phyloP scores from a whole-genome alignment of 306 rosid genomes.

The Sesbania bispinosa region DNA sequence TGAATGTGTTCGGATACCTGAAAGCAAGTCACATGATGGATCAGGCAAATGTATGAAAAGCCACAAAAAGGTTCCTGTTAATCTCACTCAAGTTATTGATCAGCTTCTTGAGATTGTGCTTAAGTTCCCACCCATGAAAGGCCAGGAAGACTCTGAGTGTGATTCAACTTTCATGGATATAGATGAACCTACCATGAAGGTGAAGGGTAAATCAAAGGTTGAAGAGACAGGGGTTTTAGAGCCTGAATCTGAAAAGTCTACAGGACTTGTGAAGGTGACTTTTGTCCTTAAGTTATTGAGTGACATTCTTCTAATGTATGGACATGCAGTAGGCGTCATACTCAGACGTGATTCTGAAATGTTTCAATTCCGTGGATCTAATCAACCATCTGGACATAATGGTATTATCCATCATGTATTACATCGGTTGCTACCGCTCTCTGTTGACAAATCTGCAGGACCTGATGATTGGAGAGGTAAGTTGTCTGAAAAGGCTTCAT shows the following conservation, averaged over 20 bases:
- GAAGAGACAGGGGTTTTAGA: constrained; percentile 55
- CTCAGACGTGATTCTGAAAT: constrained; percentile 89
- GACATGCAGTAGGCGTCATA: constrained; percentile 87
- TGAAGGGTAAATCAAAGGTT: constrained; percentile 94
- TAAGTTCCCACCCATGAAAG: constrained; percentile 60
- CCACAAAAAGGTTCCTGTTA: constrained; percentile 88
- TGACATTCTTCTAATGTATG: constrained; percentile 92
- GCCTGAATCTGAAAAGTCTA: constrained; percentile 79
- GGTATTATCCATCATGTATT: constrained; percentile 80
- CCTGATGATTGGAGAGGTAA: constrained; percentile 97
- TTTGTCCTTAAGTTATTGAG: constrained; percentile 92
- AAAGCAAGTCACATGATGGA: constrained; percentile 78
- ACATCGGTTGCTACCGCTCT: constrained; percentile 73
- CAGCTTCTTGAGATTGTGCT: constrained; percentile 95
- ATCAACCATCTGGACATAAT: constrained; percentile 60
- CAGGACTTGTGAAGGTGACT: constrained; percentile 89
- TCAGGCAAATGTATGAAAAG: constrained; percentile 73
- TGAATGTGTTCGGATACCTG: constrained; percentile 77
- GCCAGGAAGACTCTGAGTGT: constrained; percentile 48
- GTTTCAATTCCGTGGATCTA: constrained; percentile 77
- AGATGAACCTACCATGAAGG: constrained; percentile 86
- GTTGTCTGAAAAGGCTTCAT: constrained; percentile 91
- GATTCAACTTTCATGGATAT: constrained; percentile 72
- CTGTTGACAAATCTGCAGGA: constrained; percentile 87
- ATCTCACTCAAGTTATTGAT: constrained; percentile 92